Evolutionary conservation across 495 filamentous ascomycete genomes (phyloP).

Genomic region (Halenospora varia): DNA sequence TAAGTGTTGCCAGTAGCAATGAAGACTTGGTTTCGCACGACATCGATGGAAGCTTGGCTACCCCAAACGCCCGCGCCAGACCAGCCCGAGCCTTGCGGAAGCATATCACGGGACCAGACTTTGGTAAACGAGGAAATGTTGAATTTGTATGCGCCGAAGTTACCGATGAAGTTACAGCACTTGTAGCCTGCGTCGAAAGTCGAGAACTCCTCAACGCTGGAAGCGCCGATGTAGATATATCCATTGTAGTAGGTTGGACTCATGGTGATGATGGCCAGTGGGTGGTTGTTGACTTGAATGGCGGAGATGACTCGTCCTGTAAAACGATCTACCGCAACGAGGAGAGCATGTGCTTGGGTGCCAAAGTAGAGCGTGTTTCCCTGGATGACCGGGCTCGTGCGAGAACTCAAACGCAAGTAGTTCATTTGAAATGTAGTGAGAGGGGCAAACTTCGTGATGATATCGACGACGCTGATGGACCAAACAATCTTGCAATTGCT

Average conservation of each 20-base stretch:
- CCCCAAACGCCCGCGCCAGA: slow-evolving; percentile 36
- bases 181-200: slow-evolving; percentile 21
- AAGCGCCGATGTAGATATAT: slow-evolving; percentile 29
- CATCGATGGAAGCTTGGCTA: slow-evolving; percentile 37
- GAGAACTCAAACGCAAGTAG: slow-evolving; percentile 9
- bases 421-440: slow-evolving; percentile 11
- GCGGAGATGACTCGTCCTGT: slow-evolving; percentile 25
- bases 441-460: slow-evolving; percentile 24
- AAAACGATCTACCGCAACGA: slow-evolving; percentile 29
- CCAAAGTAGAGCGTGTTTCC: slow-evolving; percentile 31
- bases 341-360: slow-evolving; percentile 30
- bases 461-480: slow-evolving; percentile 28
- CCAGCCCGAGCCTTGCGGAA: slow-evolving; percentile 32
- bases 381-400: slow-evolving; percentile 30
- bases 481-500: slow-evolving; percentile 29
- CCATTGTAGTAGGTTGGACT: slow-evolving; percentile 28
- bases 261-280: slow-evolving; percentile 28
- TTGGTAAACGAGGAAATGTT: slow-evolving; percentile 22
- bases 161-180: slow-evolving; percentile 36
- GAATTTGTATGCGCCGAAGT: slow-evolving; percentile 28
- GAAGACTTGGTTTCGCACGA: slow-evolving; percentile 30
- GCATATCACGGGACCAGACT: slow-evolving; percentile 27
- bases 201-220: slow-evolving; percentile 29
- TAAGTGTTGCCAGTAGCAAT: slow-evolving; percentile 37
- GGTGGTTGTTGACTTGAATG: slow-evolving; percentile 29